phyloP scores from a whole-genome alignment of 208 protist genomes.

The Borovskyia barvae region DNA sequence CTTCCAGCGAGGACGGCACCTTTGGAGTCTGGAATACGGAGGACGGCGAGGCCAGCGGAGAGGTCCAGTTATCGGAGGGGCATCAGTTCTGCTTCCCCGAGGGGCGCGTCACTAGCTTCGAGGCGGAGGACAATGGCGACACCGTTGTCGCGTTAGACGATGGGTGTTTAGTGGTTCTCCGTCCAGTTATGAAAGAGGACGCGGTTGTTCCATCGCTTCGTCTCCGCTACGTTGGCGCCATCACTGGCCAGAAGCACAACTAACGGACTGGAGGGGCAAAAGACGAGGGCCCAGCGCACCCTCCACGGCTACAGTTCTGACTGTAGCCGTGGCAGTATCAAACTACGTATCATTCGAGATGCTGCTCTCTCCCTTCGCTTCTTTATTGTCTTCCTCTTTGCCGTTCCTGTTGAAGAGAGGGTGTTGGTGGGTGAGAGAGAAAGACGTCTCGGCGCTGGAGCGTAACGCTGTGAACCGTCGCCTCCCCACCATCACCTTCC shows the following conservation, averaged over 20 bases:
- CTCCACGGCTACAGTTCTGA: too few species aligned
- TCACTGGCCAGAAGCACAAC: constrained; percentile 6
- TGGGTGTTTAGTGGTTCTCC: constrained; percentile 50
- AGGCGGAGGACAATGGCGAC: constrained; percentile 45
- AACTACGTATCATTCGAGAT: too few species aligned
- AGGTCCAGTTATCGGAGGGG: constrained; percentile 28
- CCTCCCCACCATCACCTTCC: too few species aligned
- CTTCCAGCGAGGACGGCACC: constrained; percentile 47
- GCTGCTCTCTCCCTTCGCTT: too few species aligned
- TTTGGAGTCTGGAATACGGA: constrained; percentile 50
- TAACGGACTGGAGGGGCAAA: too few species aligned
- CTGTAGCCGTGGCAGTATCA: too few species aligned
- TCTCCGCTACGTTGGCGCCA: constrained; percentile 47
- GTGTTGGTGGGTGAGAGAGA: too few species aligned
- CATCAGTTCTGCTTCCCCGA: constrained; percentile 39
- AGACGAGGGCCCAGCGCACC: too few species aligned
- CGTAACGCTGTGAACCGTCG: too few species aligned
- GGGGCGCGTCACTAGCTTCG: constrained; percentile 47
- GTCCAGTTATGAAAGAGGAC: constrained; percentile 28
- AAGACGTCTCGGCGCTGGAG: too few species aligned
- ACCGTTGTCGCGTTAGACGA: constrained; percentile 38
- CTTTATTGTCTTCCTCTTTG: too few species aligned
- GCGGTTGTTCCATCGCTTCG: constrained; percentile 33
- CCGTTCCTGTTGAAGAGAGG: too few species aligned
- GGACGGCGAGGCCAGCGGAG: constrained; percentile 15